Conservation (phyloP, 768 basidiomycete genomes). For the Naematelia aurantialba region DNA sequence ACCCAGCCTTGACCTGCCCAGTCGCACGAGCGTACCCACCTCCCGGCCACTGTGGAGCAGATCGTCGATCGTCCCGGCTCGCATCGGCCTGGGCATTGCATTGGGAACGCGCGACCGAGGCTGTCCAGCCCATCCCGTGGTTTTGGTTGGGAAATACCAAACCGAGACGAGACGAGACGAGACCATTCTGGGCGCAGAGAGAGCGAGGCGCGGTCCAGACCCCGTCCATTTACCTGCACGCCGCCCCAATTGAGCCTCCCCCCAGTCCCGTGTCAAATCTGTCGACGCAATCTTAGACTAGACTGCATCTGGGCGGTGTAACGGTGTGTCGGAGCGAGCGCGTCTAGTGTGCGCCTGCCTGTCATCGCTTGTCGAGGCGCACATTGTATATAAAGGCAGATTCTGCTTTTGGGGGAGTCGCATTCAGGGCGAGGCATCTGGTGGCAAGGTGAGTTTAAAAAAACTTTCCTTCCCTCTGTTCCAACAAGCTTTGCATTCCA, state of each 20-base stretch:
- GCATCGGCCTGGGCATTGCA: no score
- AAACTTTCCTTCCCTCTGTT: not conserved
- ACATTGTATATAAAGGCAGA: no score
- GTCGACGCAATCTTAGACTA: not conserved
- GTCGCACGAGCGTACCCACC: no score
- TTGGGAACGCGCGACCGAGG: no score
- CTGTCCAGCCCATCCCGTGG: no score
- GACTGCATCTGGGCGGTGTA: not conserved
- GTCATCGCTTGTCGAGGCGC: not conserved
- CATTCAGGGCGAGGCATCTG: not conserved
- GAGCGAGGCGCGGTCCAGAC: not conserved
- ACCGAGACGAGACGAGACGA: no score
- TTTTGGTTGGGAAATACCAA: no score
- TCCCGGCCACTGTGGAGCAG: no score
- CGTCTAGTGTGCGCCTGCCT: not conserved
- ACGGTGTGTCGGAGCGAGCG: not conserved
- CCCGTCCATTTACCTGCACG: not conserved
- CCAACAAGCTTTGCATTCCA: not conserved
- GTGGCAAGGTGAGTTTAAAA: not conserved
- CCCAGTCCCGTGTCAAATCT: not conserved
- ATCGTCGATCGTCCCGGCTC: no score
- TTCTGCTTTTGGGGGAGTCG: no score
- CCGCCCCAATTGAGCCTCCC: not conserved
- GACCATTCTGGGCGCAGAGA: not conserved
- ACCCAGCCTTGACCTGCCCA: no score